Base-by-base conservation (phyloP, 2,329 filamentous ascomycete genomes). In the Aspergillus terreus region DNA sequence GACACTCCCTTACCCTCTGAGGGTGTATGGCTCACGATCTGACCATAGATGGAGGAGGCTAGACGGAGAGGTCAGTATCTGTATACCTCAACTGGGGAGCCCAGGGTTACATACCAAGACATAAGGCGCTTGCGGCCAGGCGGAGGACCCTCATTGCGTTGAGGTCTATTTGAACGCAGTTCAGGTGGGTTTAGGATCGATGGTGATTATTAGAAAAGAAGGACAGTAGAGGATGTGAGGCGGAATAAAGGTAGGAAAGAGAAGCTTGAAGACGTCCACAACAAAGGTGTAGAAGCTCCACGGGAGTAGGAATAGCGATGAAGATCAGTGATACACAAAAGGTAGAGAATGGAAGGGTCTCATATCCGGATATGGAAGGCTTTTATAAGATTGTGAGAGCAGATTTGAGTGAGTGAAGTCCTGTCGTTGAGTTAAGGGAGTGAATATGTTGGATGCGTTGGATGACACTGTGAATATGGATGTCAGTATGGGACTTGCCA, bases 11-110 rank as follows among this genome's bases (percentile, higher is more conserved):
- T 46, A 17, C 53, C 60, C 35, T 56, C 46, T 6, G 53, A 56
- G 12, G 63, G 61, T 3, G 50, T 53, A 35, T 61, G 63, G 38
- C 50, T 51, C 47, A 60, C 54, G 11, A 58, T 59, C 23, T 63
- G 56, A 23, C 52, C 54, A 47, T 49, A 44, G 4, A 43, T 52
- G 15, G 52, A 47, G n/a, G 58, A 47, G 33, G 54, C 63, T 63
- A 30, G 17, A 19, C 6, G 17, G 38, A 11, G n/a, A 12, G 23
- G 10, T 12, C 11, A 49, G 32, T 50, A 15, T 17, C 19, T 10
- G 11, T 19, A 41, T 48, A 15, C 10, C 4, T n/a, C 14, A 36
- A 23, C 12, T 27, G 15, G 43, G 27, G 19, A 7, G 19, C 27
- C 23, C 27, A 30, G 1, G 17, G 40, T 12, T 19, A 17, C 47